Conservation (phyloP, 2,329 filamentous ascomycete species). For the Nemania sp. region DNA sequence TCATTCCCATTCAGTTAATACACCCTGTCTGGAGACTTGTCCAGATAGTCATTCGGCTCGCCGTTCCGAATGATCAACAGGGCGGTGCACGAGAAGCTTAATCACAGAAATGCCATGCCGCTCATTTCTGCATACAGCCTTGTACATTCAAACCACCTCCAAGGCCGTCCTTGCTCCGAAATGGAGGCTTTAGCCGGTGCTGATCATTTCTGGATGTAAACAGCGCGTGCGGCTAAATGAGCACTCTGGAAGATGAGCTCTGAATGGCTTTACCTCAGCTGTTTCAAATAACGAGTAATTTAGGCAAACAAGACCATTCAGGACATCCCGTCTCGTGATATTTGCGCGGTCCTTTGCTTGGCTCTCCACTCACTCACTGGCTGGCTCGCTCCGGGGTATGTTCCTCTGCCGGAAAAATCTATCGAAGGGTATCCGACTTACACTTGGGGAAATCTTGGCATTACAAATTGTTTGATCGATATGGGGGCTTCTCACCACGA, state of each 20-base stretch:
- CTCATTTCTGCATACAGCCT: constrained; percentile 13
- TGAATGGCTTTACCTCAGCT: constrained; percentile 31
- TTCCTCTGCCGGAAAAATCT: constrained; percentile 14
- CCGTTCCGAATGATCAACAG: constrained; percentile 17
- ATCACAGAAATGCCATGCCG: constrained; percentile 12
- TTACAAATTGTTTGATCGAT: neutral
- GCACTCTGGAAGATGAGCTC: constrained; percentile 15
- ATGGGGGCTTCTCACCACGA: constrained; percentile 5
- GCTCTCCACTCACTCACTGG: constrained; percentile 1
- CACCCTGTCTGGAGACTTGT: neutral
- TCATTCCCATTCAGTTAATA: neutral
- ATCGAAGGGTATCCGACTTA: constrained; percentile 7
- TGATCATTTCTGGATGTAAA: constrained; percentile 22
- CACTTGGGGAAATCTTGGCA: constrained; percentile 28
- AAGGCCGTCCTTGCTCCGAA: constrained; percentile 22
- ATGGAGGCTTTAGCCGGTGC: constrained; percentile 27
- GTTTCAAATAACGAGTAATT: constrained; percentile 39
- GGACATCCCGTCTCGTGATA: constrained; percentile 5
- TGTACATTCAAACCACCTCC: neutral
- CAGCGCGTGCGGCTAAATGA: constrained; percentile 38
- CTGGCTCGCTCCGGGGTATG: constrained; percentile 15
- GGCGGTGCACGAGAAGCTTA: constrained; percentile 17
- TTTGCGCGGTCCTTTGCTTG: constrained; percentile 13
- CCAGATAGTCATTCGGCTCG: constrained; percentile 16
- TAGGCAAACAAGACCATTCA: constrained; percentile 26